Evolutionary conservation across 2,329 filamentous ascomycete genomes (phyloP), one percentile per base, ranked within the genome.

Genomic region (Zasmidium angulare): DNA sequence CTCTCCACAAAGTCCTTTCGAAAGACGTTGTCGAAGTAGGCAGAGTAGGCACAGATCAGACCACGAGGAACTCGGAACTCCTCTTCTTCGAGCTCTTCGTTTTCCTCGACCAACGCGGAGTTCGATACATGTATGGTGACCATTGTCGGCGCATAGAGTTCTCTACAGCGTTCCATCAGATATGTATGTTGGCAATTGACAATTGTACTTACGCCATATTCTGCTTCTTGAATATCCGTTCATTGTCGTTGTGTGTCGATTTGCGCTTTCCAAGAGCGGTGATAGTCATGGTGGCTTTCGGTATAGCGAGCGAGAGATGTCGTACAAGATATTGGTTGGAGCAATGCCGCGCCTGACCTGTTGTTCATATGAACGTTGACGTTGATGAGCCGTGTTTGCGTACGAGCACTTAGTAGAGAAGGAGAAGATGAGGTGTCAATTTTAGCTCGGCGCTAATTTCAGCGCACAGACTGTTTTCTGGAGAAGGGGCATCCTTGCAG

Each of bases 181-280:
- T 43, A 17, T 19, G 36, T 4, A 14, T 19, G 36, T 36, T 7
- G 14, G 7, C 7, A 7, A 36, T 7, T 14, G 29, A 14, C 7
- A 36, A 36, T 36, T 7, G 12, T 19, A 43, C 36, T 43, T 19
- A 43, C 36, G 36, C 36, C 6, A 43, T 17, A 19, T 43, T 43
- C 36, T 43, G 36, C n/a, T 17, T 14, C 36, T 43, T 43, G 11
- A 19, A 3, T 21, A 3, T 19, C 47, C 47, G 12, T 17, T 22
- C 47, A 19, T 76, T 68, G 23, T 71, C 73, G 59, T 49, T 3
- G 47, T 19, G 12, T 3, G 11, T 17, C 6, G n/a, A 43, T 4
- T 43, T 43, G n/a, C 36, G 36, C 36, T 43, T 43, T 43, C 36
- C 36, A 17, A 43, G 36, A 7, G 14, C 6, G 36, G 6, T 29